phyloP scores from a whole-genome alignment of 306 rosid genomes.

The Malus asiatica region DNA sequence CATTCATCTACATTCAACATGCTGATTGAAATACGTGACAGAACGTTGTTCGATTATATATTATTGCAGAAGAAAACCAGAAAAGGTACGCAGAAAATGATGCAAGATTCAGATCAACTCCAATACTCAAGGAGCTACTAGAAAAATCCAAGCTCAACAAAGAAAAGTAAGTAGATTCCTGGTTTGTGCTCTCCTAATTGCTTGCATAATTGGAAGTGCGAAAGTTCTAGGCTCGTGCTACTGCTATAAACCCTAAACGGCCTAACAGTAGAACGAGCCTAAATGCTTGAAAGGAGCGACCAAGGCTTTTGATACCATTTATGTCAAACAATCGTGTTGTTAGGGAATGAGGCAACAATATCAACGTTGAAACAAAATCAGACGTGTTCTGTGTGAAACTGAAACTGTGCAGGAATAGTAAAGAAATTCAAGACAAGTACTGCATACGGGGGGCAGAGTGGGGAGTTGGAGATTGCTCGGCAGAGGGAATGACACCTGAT shows the following conservation, averaged over 20 bases:
- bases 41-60: neutral
- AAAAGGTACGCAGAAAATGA: slow-evolving; percentile 75
- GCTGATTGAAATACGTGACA: neutral
- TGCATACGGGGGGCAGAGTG: slow-evolving; percentile 90
- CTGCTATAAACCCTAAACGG: neutral
- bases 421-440: slow-evolving; percentile 61
- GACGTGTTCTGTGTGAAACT: neutral
- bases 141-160: slow-evolving; percentile 74
- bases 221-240: neutral
- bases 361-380: neutral
- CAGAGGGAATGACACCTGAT: slow-evolving; percentile 65
- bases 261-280: neutral
- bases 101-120: slow-evolving; percentile 65
- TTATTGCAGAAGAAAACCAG: slow-evolving; percentile 79
- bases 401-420: slow-evolving; percentile 49
- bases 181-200: neutral
- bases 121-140: slow-evolving; percentile 56
- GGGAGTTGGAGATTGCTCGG: slow-evolving; percentile 95
- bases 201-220: neutral
- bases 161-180: slow-evolving; percentile 51
- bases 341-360: neutral
- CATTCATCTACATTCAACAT: neutral
- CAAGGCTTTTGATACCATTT: neutral
- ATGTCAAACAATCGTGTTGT: neutral
- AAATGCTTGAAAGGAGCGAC: neutral